Evolutionary conservation across 176 grass and related monocot species (phyloP).

Genomic region (Musa acuminata): DNA sequence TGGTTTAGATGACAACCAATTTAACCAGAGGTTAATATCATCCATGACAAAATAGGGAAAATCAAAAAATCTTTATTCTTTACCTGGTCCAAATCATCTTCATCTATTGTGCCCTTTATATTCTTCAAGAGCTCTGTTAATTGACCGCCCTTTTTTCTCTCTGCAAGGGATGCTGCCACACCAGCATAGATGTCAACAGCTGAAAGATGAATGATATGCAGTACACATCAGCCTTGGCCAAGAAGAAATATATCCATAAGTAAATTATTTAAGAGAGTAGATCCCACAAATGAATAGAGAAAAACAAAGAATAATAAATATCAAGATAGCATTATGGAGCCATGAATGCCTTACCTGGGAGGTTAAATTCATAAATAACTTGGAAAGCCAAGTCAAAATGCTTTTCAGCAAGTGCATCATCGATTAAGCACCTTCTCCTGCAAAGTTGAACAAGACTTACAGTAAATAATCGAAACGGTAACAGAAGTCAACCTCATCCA

Average conservation of each 20-base stretch:
- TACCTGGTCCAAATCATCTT: constrained; percentile 97
- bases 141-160: constrained; percentile 86
- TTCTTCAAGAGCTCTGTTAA: constrained; percentile 92
- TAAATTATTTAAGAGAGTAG: not conserved
- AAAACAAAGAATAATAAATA: not conserved
- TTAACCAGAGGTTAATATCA: not conserved
- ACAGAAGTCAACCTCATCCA: not conserved
- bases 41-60: not conserved
- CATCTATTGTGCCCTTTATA: constrained; percentile 89
- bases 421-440: constrained; percentile 88
- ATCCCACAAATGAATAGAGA: not conserved
- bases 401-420: constrained; percentile 83
- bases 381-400: constrained; percentile 92
- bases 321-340: not conserved
- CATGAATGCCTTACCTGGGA: constrained; percentile 47
- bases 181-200: constrained; percentile 94
- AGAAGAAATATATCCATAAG: not conserved
- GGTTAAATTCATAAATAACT: constrained; percentile 84
- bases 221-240: not conserved
- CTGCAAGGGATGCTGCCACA: constrained; percentile 72
- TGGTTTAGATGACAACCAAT: not conserved
- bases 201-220: constrained; percentile 28
- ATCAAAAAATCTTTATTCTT: constrained; percentile 6
- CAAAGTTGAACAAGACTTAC: constrained; percentile 6
- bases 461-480: not conserved